Evolutionary conservation across 2,329 filamentous ascomycete species (phyloP).

Genomic region (Cercospora zeae-maydis): DNA sequence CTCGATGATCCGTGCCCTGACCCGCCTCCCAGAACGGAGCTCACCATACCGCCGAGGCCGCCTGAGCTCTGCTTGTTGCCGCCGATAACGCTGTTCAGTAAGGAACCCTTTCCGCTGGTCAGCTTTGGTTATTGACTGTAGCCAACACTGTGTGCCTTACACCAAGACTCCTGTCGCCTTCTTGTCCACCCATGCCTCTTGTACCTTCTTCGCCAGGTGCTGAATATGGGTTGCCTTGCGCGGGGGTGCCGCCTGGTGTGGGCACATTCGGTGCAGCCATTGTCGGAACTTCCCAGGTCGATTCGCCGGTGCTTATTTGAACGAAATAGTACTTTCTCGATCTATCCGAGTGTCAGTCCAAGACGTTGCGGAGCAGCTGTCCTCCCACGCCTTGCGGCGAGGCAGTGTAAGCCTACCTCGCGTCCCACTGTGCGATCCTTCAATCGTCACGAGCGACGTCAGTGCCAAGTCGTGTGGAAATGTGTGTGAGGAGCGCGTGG

Average conservation of each 20-base stretch:
- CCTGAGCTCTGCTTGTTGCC: constrained; percentile 31
- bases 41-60: constrained; percentile 25
- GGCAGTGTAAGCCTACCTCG: constrained; percentile 33
- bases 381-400: neutral
- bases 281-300: constrained; percentile 42
- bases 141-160: constrained; percentile 22
- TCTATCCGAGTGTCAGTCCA: constrained; percentile 28
- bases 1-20: constrained; percentile 16
- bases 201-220: constrained; percentile 28
- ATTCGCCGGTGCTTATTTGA: constrained; percentile 42
- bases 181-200: constrained; percentile 30
- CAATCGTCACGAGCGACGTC: constrained; percentile 30
- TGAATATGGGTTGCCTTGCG: constrained; percentile 35
- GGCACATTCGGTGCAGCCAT: constrained; percentile 39
- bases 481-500: constrained; percentile 1
- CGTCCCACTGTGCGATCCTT: constrained; percentile 44
- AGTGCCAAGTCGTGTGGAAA: constrained; percentile 33
- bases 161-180: constrained; percentile 32
- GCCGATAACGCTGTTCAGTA: constrained; percentile 31
- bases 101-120: constrained; percentile 23
- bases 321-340: constrained; percentile 44
- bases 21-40: constrained; percentile 23
- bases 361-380: neutral
- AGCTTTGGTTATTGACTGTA: constrained; percentile 9
- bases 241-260: constrained; percentile 39